These are phyloP conservation scores for Moesziomyces parantarcticus DNA, from an alignment of 1,284 basidiomycete species.

Conservation along the genomic window DNA sequence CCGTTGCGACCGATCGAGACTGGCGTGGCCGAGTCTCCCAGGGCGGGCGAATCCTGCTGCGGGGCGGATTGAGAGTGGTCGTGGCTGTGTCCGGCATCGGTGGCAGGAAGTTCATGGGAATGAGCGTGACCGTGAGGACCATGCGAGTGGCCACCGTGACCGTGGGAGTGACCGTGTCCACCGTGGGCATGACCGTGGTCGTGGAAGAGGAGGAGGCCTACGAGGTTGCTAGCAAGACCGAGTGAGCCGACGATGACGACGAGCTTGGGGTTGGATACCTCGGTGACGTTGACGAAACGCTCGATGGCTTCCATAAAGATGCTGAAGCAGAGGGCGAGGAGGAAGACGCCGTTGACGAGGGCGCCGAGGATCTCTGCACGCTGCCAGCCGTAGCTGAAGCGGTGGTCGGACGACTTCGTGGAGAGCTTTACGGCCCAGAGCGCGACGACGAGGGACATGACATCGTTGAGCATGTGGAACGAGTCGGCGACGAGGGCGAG, in stretches of 20 bases:
- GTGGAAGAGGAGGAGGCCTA: conserved; percentile 94
- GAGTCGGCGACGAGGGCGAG: conserved; percentile 94
- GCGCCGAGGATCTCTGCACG: conserved; percentile 89
- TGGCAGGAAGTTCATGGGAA: conserved; percentile 24
- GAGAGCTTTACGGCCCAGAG: conserved; percentile 87
- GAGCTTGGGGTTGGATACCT: conserved; percentile 85
- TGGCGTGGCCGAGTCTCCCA: conserved; percentile 26
- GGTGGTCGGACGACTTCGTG: conserved; percentile 70
- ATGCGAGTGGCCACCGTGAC: conserved; percentile 58
- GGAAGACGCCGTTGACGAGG: conserved; percentile 94
- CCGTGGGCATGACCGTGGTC: conserved; percentile 69
- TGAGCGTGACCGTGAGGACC: conserved; percentile 38
- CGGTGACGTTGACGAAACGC: conserved; percentile 80
- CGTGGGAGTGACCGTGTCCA: conserved; percentile 76
- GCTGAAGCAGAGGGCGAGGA: conserved; percentile 93
- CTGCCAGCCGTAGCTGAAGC: conserved; percentile 96
- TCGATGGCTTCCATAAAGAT: conserved; percentile 93
- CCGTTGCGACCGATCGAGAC: conserved; percentile 3
- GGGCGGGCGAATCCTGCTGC: conserved; percentile 15
- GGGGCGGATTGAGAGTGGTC: conserved; percentile 15
- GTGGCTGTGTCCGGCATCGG: conserved; percentile 7
- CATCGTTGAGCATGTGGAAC: conserved; percentile 88
- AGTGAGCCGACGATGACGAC: conserved; percentile 90
- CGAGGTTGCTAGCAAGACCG: conserved; percentile 89
- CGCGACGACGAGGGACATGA: conserved; percentile 92